phyloP scores from a whole-genome alignment of 2,329 filamentous ascomycete genomes.

The Fusarium sp. region DNA sequence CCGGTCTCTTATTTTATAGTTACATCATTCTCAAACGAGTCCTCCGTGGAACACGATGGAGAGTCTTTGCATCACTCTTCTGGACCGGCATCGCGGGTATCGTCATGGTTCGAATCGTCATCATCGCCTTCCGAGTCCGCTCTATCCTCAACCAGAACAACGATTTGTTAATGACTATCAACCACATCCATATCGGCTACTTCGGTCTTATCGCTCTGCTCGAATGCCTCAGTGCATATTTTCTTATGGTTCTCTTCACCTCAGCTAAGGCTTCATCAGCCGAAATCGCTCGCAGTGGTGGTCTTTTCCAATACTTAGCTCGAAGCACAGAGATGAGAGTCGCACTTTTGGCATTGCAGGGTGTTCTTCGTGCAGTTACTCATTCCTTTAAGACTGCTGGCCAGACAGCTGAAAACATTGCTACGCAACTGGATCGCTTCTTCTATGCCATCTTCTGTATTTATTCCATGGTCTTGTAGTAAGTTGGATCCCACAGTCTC shows the following conservation, averaged over 20 bases:
- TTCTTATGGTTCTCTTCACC: constrained; percentile 53
- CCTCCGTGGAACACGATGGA: constrained; percentile 55
- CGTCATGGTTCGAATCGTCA: constrained; percentile 59
- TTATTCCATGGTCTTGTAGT: constrained; percentile 56
- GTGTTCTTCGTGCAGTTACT: constrained; percentile 53
- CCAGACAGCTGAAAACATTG: constrained; percentile 52
- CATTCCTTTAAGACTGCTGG: constrained; percentile 54
- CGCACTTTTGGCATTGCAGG: constrained; percentile 52
- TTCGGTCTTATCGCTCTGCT: constrained; percentile 55
- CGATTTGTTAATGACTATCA: constrained; percentile 48
- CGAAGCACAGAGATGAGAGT: constrained; percentile 54
- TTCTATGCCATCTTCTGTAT: constrained; percentile 56
- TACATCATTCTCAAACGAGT: constrained; percentile 64
- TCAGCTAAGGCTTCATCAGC: constrained; percentile 41
- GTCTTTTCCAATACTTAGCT: constrained; percentile 54
- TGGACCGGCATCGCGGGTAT: constrained; percentile 68
- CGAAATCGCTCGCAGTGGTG: constrained; percentile 46
- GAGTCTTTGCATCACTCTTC: constrained; percentile 64
- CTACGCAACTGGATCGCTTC: constrained; percentile 55
- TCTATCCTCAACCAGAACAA: constrained; percentile 45
- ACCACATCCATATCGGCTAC: constrained; percentile 55
- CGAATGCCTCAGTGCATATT: constrained; percentile 54
- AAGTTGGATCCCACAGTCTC: constrained; percentile 11
- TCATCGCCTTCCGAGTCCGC: constrained; percentile 49
- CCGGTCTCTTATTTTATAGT: constrained; percentile 59